Base-by-base conservation (phyloP, 495 filamentous ascomycete genomes). In the Parathielavia hyrcaniae region DNA sequence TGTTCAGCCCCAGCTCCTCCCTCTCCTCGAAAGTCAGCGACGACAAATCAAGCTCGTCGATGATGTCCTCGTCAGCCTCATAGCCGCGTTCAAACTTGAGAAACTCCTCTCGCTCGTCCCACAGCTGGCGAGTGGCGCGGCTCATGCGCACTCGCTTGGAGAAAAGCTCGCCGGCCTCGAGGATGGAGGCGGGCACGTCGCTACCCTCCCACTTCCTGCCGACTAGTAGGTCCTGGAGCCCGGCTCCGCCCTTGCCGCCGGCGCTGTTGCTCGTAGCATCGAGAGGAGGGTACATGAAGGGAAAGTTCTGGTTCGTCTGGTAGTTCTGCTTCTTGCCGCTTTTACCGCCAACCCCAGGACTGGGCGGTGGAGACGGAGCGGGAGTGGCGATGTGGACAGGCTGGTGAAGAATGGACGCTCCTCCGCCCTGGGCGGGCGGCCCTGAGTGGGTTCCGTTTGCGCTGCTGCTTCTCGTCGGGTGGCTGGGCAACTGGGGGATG, bases 271-370 rank as follows among this genome's bases (percentile, higher is more conserved):
- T 92, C 8, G 81, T 81, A 58, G 83, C 83, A 73, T 95, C 90
- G 14, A 95, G 72, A 2, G 93, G 91, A 3, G 93, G 95, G 64
- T 97, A 98, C 74, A 98, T 83, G 63, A 98, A 97, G 0, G 93
- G 93, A 62, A 98, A 98, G 63, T 96, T 91, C 61, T 98, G 93
- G 67, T 98, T 98, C 0, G 93, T 98, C 70, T 98, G 93, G 68
- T 97, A 98, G 58, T 97, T 98, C 61, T 97, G 95, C 66, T 98
- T 98, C 75, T 98, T 98, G 16, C 86, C 90, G 45, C 87, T 89
- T 69, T 98, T 98, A 5, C 90, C 91, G 39, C 91, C 90, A 5
- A 88, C 85, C 3, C 86, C 88, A 4, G 93, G 95, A 7, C 91
- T 95, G 12, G 93, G 93, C 1, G 93, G 93, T 23, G 93, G 93